Evolutionary conservation across 1,139 yeast genomes (phyloP), one percentile per base, ranked within the genome.

Genomic region (Scheffersomyces insectosa): DNA sequence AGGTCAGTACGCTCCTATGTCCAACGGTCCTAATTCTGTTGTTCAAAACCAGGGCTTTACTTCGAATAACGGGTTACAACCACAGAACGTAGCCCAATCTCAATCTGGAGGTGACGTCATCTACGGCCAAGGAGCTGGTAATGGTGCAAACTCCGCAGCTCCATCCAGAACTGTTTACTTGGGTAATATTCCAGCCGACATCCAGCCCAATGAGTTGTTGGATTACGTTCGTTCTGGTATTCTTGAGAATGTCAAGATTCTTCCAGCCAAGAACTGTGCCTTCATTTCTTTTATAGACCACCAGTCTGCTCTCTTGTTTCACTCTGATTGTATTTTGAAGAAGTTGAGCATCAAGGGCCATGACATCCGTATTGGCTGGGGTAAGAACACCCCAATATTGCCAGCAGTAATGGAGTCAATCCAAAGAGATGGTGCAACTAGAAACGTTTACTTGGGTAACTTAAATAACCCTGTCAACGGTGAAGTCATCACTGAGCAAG

Each of bases 181-280:
- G 55, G 97, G 97, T 10, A 90, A 89, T 59, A 79, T 93, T 36
- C 97, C 98, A 1, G 67, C 77, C n/a, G 88, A 85, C 50, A 76
- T 90, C 45, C 81, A 90, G 27, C 83, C 95, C 3, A 83, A 86
- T 56, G 96, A 89, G 57, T 69, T 93, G 43, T 74, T 93, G 57
- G 93, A 89, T 60, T 93, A 88, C 61, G 97, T 93, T 28, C 80
- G 96, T 54, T 85, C 96, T 28, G 98, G 98, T 20, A 83, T 90
- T 15, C 82, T 93, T 46, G 99, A 93, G 67, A 82, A 82, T 46
- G 84, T 80, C 42, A 77, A 77, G 59, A 72, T 80, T 39, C 64
- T 80, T 31, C 81, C 83, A 7, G 60, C 74, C 20, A 80, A 79
- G 50, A 79, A 78, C 57, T 80, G 85, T 63, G 85, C 85, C 10